phyloP scores from a whole-genome alignment of 139 green algal species.

The Pleodorina starrii region DNA sequence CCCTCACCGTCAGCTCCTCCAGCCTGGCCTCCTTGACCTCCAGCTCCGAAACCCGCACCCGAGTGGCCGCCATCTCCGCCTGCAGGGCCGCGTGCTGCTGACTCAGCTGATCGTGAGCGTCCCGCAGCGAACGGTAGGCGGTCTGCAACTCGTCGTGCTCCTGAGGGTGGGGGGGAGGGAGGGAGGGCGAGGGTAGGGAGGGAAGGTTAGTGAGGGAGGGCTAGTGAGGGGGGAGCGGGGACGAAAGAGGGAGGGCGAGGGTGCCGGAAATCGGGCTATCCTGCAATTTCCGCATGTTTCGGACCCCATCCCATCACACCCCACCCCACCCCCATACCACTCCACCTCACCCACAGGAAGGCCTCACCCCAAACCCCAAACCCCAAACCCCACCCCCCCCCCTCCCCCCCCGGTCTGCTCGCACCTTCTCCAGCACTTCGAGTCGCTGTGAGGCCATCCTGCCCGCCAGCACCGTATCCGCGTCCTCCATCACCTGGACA shows the following conservation, averaged over 20 bases:
- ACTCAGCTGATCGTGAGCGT: not conserved
- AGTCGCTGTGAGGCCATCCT: conserved; percentile 9
- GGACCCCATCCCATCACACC: too few relatives aligned
- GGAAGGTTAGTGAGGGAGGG: too few relatives aligned
- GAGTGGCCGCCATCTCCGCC: not conserved
- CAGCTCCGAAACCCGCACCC: conserved; percentile 20
- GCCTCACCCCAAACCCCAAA: too few relatives aligned
- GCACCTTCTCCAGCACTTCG: conserved; percentile 36
- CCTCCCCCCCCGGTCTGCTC: too few relatives aligned
- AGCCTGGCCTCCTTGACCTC: conserved; percentile 11
- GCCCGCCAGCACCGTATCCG: not conserved
- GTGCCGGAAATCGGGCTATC: too few relatives aligned
- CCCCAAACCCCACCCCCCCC: too few relatives aligned
- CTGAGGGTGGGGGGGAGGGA: not conserved
- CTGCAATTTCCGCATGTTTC: too few relatives aligned
- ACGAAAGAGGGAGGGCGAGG: too few relatives aligned
- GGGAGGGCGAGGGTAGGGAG: not conserved
- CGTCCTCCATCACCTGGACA: conserved; percentile 24
- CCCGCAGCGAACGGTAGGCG: not conserved
- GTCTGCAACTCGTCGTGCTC: conserved; percentile 28
- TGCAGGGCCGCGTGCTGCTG: not conserved
- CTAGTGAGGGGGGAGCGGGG: too few relatives aligned
- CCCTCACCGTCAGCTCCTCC: conserved; percentile 33
- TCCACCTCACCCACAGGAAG: too few relatives aligned
- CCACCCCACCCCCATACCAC: too few relatives aligned